phyloP scores from a whole-genome alignment of 75 land plant genomes.

The Sequoia sempervirens region DNA sequence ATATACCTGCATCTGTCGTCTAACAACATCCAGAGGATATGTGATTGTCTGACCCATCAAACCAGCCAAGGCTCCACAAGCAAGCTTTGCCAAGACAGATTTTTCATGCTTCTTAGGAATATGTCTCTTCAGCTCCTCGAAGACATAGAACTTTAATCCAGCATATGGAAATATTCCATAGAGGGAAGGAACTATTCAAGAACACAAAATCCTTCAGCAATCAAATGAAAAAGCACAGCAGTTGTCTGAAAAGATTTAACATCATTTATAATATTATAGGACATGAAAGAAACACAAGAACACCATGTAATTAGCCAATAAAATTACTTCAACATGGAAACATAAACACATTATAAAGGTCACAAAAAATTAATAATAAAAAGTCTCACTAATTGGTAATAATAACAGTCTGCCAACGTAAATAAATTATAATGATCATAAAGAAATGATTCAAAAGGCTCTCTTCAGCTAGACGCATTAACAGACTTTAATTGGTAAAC shows the following conservation, averaged over 20 bases:
- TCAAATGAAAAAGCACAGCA: background rate
- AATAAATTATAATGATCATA: background rate
- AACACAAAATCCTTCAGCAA: background rate
- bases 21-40: slow-evolving; percentile 95
- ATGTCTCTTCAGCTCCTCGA: slow-evolving; percentile 67
- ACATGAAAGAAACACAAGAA: background rate
- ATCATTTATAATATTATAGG: background rate
- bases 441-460: background rate
- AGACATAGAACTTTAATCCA: slow-evolving; percentile 89
- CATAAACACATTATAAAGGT: background rate
- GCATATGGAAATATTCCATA: slow-evolving; percentile 95
- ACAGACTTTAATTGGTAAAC: background rate
- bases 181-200: slow-evolving; percentile 73
- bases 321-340: background rate
- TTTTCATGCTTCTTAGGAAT: slow-evolving; percentile 68
- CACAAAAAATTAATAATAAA: background rate
- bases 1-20: slow-evolving; percentile 96
- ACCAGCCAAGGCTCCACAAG: slow-evolving; percentile 92
- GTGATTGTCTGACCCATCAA: slow-evolving; percentile 90
- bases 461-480: background rate
- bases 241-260: background rate
- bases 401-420: background rate
- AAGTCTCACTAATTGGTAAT: background rate
- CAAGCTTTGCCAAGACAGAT: slow-evolving; percentile 53
- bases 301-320: background rate